These are phyloP conservation scores for Tephrocybe sp. DNA, from an alignment of 768 basidiomycete species.

Conservation along the genomic window DNA sequence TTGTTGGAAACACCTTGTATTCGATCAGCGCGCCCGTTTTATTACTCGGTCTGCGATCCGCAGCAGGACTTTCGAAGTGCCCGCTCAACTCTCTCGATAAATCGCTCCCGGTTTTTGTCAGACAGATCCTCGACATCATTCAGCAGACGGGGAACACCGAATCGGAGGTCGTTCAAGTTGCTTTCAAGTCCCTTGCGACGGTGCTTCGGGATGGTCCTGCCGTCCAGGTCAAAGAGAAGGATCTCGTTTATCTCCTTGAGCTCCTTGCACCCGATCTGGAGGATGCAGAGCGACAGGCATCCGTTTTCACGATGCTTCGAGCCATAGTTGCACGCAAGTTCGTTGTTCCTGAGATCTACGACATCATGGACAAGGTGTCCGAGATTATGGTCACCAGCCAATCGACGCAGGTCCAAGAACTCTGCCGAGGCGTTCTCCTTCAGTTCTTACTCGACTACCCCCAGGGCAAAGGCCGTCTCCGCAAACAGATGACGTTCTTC, in stretches of 20 bases:
- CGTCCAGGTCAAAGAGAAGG: conserved; percentile 84
- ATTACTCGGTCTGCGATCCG: conserved; percentile 72
- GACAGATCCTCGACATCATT: conserved; percentile 82
- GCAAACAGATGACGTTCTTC: conserved; percentile 86
- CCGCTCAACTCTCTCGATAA: conserved; percentile 75
- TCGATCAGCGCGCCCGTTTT: conserved; percentile 77
- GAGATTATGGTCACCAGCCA: conserved; percentile 94
- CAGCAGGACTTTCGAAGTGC: conserved; percentile 79
- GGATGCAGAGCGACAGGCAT: conserved; percentile 80
- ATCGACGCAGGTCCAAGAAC: conserved; percentile 86
- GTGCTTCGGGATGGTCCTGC: conserved; percentile 88
- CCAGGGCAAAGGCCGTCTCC: conserved; percentile 89
- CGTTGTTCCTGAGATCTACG: conserved; percentile 95
- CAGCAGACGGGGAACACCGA: conserved; percentile 84
- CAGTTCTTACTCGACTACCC: conserved; percentile 98
- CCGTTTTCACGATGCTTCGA: conserved; percentile 86
- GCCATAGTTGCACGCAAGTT: conserved; percentile 91
- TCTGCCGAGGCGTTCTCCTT: conserved; percentile 83
- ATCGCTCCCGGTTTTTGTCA: conserved; percentile 79
- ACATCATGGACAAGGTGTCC: conserved; percentile 91
- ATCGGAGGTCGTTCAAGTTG: conserved; percentile 86
- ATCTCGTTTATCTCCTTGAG: conserved; percentile 84
- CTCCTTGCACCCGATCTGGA: conserved; percentile 89
- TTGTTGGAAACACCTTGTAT: conserved; percentile 92
- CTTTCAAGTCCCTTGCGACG: conserved; percentile 81